Evolutionary conservation across 2,329 filamentous ascomycete genomes (phyloP), one percentile per base, ranked within the genome.

Genomic region (Xylaria sp.): DNA sequence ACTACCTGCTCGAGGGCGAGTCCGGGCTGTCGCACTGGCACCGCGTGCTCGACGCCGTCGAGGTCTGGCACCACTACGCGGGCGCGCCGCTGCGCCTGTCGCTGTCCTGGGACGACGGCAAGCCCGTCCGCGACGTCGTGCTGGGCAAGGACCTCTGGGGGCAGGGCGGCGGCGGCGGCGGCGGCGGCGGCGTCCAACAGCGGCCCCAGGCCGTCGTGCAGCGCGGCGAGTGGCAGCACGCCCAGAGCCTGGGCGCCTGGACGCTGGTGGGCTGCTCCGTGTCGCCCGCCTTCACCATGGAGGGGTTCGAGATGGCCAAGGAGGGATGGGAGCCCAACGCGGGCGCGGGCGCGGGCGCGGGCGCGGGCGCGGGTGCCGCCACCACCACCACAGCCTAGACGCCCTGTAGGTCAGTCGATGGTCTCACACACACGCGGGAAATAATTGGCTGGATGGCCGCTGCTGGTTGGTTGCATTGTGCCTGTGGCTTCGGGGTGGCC

Each of bases 51-150:
- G 77, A 80, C 50, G 74, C 75, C 2, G 75, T 68, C 37, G 78
- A 82, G 62, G 66, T 79, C 16, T 82, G 79, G 79, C 79, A 82
- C 64, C 74, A 78, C 68, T 82, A 82, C 50, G 78, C 77, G 7
- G 79, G 79, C 6, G 77, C 78, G 5, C 79, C 79, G 3, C 61
- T 82, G 26, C 70, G 61, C 17, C 67, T 81, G 1, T 75, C 71
- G 1, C 69, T 81, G 0, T 74, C 77, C 1, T 65, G 50, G 39
- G 67, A 80, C 49, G 73, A 81, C 48, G 77, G 76, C 2, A 65
- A 57, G 59, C 69, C 65, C 44, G 69, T 69, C 56, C 66, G 71
- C 4, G 61, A 73, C 44, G 59, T 65, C 4, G 63, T 73, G 8
- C 70, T 80, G 1, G 78, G 77, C 2, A 63, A 65, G 3, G 71